Evolutionary conservation across 495 filamentous ascomycete species (phyloP).

Genomic region (Emericellopsis terricola): DNA sequence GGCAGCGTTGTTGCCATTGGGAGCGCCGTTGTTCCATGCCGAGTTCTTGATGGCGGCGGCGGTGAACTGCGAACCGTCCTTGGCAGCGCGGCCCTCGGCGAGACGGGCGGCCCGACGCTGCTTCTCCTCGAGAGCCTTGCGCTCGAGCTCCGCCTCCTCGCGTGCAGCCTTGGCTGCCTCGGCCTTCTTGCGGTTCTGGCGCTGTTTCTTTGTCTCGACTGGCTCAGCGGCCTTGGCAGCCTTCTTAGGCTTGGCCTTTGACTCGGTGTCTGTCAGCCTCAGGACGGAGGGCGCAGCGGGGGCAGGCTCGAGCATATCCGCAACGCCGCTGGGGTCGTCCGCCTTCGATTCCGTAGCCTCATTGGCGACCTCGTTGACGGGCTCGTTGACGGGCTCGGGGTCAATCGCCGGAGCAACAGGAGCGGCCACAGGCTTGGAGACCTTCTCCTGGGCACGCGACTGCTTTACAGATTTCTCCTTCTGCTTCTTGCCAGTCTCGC

Average conservation of each 20-base stretch:
- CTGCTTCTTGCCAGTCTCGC: slow-evolving; percentile 30
- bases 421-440: slow-evolving; percentile 12
- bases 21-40: slow-evolving; percentile 4
- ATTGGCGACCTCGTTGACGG: slow-evolving; percentile 12
- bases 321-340: slow-evolving; percentile 40
- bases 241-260: slow-evolving; percentile 37
- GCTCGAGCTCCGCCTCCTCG: slow-evolving; percentile 55
- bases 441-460: slow-evolving; percentile 28
- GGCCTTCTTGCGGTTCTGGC: slow-evolving; percentile 67
- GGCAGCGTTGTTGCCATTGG: slow-evolving; percentile 7
- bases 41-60: slow-evolving; percentile 18
- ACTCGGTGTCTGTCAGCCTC: slow-evolving; percentile 47
- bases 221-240: slow-evolving; percentile 35
- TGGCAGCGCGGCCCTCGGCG: slow-evolving; percentile 59
- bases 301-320: slow-evolving; percentile 73
- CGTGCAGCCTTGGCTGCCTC: slow-evolving; percentile 54
- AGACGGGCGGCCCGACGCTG: slow-evolving; percentile 65
- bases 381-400: slow-evolving; percentile 68
- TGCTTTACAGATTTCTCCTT: slow-evolving; percentile 41
- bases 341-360: slow-evolving; percentile 33
- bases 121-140: slow-evolving; percentile 54
- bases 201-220: slow-evolving; percentile 76
- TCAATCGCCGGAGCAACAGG: slow-evolving; percentile 23
- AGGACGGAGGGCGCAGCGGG: slow-evolving; percentile 54
- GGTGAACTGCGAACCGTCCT: slow-evolving; percentile 43